These are phyloP conservation scores for Dalbergia cochinchinensis DNA, from an alignment of 306 rosid species.

Conservation along the genomic window DNA sequence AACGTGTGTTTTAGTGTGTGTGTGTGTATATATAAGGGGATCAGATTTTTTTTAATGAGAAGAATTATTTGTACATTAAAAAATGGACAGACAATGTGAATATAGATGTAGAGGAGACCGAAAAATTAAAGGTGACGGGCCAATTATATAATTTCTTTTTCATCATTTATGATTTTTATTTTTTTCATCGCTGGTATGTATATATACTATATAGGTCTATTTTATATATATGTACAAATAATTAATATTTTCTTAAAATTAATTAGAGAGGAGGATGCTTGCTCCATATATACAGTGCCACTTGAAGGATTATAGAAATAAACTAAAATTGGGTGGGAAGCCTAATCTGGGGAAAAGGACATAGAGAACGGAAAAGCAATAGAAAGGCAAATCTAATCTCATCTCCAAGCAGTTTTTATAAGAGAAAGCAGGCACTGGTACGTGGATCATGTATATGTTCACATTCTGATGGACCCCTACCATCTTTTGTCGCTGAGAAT, in stretches of 20 bases:
- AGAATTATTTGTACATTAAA: no score
- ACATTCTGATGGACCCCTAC: slow-evolving; percentile 49
- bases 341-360: slow-evolving; percentile 38
- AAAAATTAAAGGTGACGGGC: no score
- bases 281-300: not conserved
- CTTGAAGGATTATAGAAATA: slow-evolving; percentile 35
- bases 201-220: no score
- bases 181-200: no score
- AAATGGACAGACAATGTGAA: no score
- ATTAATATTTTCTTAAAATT: not conserved
- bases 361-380: not conserved
- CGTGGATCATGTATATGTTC: slow-evolving; percentile 42
- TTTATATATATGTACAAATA: no score
- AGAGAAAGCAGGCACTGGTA: slow-evolving; percentile 29
- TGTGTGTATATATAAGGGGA: no score
- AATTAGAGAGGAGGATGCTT: slow-evolving; percentile 18
- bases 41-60: no score
- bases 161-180: no score
- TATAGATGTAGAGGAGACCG: no score
- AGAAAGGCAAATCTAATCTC: slow-evolving; percentile 23
- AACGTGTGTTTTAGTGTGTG: not conserved
- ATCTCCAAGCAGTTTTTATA: not conserved
- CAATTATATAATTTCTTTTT: no score
- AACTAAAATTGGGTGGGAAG: slow-evolving; percentile 44
- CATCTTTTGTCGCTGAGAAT: slow-evolving; percentile 42